A percentile compares a stretch with the other conserved stretches of the same genome.
phyloP scores from a whole-genome alignment of 805 yeast species.

The Torulaspora delbrueckii region DNA sequence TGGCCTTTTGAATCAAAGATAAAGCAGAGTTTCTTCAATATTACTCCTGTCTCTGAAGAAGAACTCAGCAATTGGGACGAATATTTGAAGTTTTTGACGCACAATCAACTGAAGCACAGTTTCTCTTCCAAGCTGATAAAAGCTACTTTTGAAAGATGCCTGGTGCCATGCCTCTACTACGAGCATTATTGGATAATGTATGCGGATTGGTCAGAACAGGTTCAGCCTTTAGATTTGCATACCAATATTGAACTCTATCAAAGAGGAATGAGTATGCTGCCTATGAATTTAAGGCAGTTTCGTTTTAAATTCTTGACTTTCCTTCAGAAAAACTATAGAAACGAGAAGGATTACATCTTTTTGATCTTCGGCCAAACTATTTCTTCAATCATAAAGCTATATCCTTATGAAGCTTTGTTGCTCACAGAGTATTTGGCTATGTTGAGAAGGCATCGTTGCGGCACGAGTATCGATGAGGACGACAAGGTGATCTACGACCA shows the following conservation, averaged over 20 bases:
- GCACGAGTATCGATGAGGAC: conserved; percentile 16
- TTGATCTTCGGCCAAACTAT: conserved; percentile 13
- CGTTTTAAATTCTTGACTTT: conserved; percentile 19
- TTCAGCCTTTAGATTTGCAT: conserved; percentile 26
- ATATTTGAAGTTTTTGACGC: conserved; percentile 55
- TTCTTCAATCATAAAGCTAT: conserved; percentile 11
- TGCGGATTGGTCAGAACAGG: conserved; percentile 44
- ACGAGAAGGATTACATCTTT: conserved; percentile 14
- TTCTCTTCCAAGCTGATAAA: conserved; percentile 34
- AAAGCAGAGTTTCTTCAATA: conserved; percentile 52
- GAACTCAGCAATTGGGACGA: conserved; percentile 52
- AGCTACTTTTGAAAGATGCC: conserved; percentile 63
- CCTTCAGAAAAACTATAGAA: conserved; percentile 16
- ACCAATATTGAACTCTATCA: conserved; percentile 44
- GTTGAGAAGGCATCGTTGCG: conserved; percentile 23
- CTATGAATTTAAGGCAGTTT: conserved; percentile 20
- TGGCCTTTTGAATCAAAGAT: conserved; percentile 73
- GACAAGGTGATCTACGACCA: conserved; percentile 21
- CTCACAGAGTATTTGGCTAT: conserved; percentile 23
- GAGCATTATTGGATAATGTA: conserved; percentile 68
- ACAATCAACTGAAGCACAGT: conserved; percentile 26
- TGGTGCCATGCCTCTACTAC: conserved; percentile 60
- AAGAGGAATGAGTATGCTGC: conserved; percentile 46
- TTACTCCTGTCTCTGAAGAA: conserved; percentile 41
- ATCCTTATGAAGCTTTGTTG: conserved; percentile 18